phyloP scores from a whole-genome alignment of 768 basidiomycete species.

The Lactarius pseudohatsudake region DNA sequence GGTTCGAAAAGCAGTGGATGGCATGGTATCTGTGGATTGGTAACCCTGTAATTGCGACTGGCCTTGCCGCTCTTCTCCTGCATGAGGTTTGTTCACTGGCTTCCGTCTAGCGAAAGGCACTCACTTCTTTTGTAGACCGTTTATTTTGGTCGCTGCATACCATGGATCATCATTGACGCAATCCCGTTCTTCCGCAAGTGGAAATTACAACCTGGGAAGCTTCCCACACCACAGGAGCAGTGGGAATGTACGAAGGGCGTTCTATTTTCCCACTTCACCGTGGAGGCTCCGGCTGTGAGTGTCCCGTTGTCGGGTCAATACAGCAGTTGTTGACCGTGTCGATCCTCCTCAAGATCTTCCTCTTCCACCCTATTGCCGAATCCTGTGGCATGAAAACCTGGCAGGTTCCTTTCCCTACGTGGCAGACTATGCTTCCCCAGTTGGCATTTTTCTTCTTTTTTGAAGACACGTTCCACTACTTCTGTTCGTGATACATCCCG shows the following conservation, averaged over 20 bases:
- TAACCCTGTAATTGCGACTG: constrained; percentile 91
- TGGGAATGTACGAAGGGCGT: constrained; percentile 97
- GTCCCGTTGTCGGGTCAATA: neutral
- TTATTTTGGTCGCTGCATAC: constrained; percentile 93
- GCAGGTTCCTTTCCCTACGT: constrained; percentile 87
- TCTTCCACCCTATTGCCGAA: constrained; percentile 91
- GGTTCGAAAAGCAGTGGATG: constrained; percentile 80
- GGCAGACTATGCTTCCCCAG: constrained; percentile 69
- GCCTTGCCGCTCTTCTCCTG: constrained; percentile 86
- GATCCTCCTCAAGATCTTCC: constrained; percentile 60
- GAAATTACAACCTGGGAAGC: constrained; percentile 89
- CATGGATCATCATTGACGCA: constrained; percentile 93
- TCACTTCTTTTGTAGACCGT: constrained; percentile 57
- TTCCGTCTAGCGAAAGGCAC: neutral
- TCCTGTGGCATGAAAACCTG: constrained; percentile 86
- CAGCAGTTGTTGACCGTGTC: neutral
- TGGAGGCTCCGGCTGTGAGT: constrained; percentile 85
- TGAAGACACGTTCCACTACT: constrained; percentile 95
- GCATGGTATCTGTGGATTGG: constrained; percentile 84
- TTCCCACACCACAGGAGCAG: constrained; percentile 79
- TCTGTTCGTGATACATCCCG: constrained; percentile 47
- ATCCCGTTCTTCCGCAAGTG: constrained; percentile 92
- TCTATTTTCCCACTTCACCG: constrained; percentile 91
- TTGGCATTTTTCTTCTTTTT: constrained; percentile 90
- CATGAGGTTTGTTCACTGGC: constrained; percentile 72